A percentile compares a stretch with the other conserved stretches of the same genome.
Conservation (phyloP, 2,329 filamentous ascomycete genomes). For the Ceratocystiopsis brevicomis region DNA sequence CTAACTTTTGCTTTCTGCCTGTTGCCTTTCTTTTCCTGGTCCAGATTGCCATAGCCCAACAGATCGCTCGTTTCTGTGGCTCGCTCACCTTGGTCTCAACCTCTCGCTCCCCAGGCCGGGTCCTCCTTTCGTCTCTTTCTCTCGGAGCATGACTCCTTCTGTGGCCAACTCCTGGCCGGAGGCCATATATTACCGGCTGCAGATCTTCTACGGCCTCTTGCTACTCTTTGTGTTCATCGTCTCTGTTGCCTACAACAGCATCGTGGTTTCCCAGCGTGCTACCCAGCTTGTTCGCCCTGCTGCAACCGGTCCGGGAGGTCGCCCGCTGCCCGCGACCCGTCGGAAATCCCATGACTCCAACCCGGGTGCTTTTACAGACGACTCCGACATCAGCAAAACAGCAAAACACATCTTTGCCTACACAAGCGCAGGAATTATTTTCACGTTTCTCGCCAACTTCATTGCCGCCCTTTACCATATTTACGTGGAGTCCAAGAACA, state of each 20-base stretch:
- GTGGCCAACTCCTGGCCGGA: constrained; percentile 18
- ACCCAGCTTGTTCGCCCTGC: constrained; percentile 27
- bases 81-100: no score
- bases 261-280: constrained; percentile 30
- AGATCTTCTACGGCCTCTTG: constrained; percentile 33
- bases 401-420: constrained; percentile 58
- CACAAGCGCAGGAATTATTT: constrained; percentile 48
- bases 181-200: constrained; percentile 24
- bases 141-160: constrained; percentile 5
- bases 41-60: no score
- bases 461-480: constrained; percentile 57
- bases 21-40: no score
- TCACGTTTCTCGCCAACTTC: constrained; percentile 61
- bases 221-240: constrained; percentile 32
- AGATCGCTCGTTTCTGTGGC: no score
- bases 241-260: constrained; percentile 31
- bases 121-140: not conserved
- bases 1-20: no score
- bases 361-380: constrained; percentile 1
- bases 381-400: constrained; percentile 38
- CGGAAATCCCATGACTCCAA: constrained; percentile 25
- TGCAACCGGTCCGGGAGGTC: constrained; percentile 65
- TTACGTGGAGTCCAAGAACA: constrained; percentile 36
- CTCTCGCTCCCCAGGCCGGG: no score
- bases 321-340: constrained; percentile 57